A percentile compares a stretch with the other conserved stretches of the same genome.
Conservation (phyloP, 805 yeast genomes). For the Zygosaccharomyces bailii region DNA sequence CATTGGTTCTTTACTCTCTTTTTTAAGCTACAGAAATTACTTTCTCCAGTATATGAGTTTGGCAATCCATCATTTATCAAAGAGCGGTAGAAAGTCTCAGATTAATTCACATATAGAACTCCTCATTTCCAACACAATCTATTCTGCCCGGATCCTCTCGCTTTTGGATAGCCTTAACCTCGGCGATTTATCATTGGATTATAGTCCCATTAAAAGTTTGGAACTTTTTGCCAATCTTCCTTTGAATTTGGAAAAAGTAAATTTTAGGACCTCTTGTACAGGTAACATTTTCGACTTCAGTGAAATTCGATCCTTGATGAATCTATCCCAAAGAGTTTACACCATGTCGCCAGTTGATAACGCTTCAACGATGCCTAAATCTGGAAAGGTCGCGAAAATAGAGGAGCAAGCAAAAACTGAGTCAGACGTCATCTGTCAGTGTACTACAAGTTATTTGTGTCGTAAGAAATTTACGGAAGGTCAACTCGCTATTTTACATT, state of each 20-base stretch:
- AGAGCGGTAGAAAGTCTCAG: constrained; percentile 48
- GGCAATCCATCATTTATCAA: constrained; percentile 61
- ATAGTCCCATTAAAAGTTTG: constrained; percentile 19
- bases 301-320: constrained; percentile 38
- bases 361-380: background rate
- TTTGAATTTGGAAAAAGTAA: constrained; percentile 43
- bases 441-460: constrained; percentile 46
- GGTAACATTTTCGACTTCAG: constrained; percentile 43
- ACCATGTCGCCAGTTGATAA: background rate
- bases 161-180: constrained; percentile 70
- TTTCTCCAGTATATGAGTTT: constrained; percentile 63
- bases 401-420: constrained; percentile 11
- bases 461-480: constrained; percentile 45
- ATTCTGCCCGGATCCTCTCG: constrained; percentile 63
- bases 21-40: constrained; percentile 57
- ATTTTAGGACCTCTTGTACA: constrained; percentile 25
- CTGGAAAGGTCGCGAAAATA: constrained; percentile 22
- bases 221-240: constrained; percentile 38
- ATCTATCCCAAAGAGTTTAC: constrained; percentile 25
- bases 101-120: constrained; percentile 44
- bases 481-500: constrained; percentile 62
- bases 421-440: constrained; percentile 26
- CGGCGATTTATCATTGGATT: constrained; percentile 41
- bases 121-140: constrained; percentile 51
- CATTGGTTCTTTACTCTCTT: constrained; percentile 55